Percentiles rank a stretch among this genome's conserved stretches.
phyloP scores from a whole-genome alignment of 2,329 filamentous ascomycete genomes.

The Paecilomyces formosus region DNA sequence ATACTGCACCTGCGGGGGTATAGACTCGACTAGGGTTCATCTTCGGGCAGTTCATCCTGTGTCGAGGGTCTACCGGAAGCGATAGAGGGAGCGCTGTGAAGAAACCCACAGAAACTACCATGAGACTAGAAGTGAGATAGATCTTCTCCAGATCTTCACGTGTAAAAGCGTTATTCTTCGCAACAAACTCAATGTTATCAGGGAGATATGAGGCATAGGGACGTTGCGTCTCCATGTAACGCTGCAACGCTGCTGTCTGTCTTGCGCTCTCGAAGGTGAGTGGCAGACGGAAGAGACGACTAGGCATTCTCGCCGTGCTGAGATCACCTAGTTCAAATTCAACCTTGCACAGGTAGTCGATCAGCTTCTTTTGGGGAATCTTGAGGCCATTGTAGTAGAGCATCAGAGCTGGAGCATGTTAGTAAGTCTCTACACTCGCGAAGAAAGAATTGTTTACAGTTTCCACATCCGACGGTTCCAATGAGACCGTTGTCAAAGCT shows the following conservation, averaged over 20 bases:
- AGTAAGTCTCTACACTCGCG: neutral
- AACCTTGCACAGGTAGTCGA: slow-evolving; percentile 28
- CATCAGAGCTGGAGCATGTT: slow-evolving; percentile 27
- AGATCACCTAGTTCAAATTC: slow-evolving; percentile 35
- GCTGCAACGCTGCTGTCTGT: slow-evolving; percentile 45
- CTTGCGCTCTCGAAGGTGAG: slow-evolving; percentile 34
- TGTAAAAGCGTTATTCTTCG: slow-evolving; percentile 47
- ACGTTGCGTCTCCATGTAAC: slow-evolving; percentile 57
- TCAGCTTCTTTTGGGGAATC: slow-evolving; percentile 29
- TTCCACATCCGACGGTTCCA: slow-evolving; percentile 46
- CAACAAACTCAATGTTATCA: slow-evolving; percentile 52
- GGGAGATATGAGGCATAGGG: slow-evolving; percentile 56
- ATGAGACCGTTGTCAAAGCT: slow-evolving; percentile 35
- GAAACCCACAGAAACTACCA: slow-evolving; percentile 49
- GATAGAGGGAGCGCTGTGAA: slow-evolving; percentile 48
- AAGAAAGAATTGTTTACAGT: slow-evolving; percentile 16
- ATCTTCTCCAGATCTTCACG: slow-evolving; percentile 44
- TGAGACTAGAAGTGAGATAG: slow-evolving; percentile 43
- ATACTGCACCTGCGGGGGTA: slow-evolving; percentile 50
- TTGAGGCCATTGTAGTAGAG: slow-evolving; percentile 40
- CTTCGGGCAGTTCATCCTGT: slow-evolving; percentile 49
- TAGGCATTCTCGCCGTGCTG: slow-evolving; percentile 33
- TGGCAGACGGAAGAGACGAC: slow-evolving; percentile 38
- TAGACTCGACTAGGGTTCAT: slow-evolving; percentile 51
- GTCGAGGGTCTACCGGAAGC: slow-evolving; percentile 47